A percentile compares a stretch with the other conserved stretches of the same genome.
These are phyloP conservation scores for Schizophyllum amplum DNA, from an alignment of 1,284 basidiomycete species.

Conservation along the genomic window DNA sequence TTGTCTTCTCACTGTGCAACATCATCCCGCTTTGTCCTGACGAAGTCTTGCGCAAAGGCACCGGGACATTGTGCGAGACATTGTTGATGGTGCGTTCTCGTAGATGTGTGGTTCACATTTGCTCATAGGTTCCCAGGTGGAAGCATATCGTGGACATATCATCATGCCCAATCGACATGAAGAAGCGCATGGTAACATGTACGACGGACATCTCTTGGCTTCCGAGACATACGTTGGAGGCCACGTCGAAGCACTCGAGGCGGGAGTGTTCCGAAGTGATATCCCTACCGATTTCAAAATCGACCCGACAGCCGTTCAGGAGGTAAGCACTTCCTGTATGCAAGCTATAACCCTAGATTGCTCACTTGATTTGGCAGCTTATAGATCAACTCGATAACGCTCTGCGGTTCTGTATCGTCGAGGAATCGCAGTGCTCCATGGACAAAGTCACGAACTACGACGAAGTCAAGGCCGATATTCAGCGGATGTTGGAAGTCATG, in stretches of 20 bases:
- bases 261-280: constrained; percentile 96
- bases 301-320: constrained; percentile 79
- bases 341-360: constrained; percentile 1
- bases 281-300: constrained; percentile 96
- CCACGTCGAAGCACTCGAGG: constrained; percentile 97
- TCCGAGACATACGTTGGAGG: constrained; percentile 99
- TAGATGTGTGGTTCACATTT: constrained; percentile 5
- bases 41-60: constrained; percentile 94
- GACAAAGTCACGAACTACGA: constrained; percentile 94
- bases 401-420: constrained; percentile 81
- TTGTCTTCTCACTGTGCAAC: constrained; percentile 99
- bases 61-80: constrained; percentile 95
- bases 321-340: constrained; percentile 40
- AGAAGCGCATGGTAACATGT: constrained; percentile 88
- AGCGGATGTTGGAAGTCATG: constrained; percentile 75
- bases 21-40: constrained; percentile 98
- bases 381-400: constrained; percentile 94
- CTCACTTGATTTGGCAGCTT: constrained; percentile 44
- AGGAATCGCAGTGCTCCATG: constrained; percentile 79
- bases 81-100: constrained; percentile 82
- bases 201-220: constrained; percentile 91
- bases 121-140: constrained; percentile 55
- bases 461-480: constrained; percentile 81
- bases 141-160: constrained; percentile 87
- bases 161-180: constrained; percentile 99